A percentile compares a stretch with the other conserved stretches of the same genome.
phyloP scores from a whole-genome alignment of 345 rosid species.

The Salix suchowensis region DNA sequence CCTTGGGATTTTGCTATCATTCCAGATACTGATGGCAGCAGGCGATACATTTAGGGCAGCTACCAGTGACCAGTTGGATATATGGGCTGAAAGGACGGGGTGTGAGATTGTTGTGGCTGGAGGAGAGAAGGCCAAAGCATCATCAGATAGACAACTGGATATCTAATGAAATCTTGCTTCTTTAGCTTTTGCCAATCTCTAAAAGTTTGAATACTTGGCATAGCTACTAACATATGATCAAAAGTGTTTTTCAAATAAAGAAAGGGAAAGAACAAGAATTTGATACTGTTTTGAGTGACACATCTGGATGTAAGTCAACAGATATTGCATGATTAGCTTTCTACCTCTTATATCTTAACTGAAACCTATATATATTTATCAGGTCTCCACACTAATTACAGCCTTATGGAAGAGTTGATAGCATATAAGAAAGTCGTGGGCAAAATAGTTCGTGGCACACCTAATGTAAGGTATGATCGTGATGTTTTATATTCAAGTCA shows the following conservation, averaged over 20 bases:
- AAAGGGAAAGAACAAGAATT: slow-evolving; percentile 80
- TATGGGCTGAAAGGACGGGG: slow-evolving; percentile 93
- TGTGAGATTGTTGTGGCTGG: slow-evolving; percentile 86
- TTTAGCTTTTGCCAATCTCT: not conserved
- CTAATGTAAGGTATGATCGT: slow-evolving; percentile 44
- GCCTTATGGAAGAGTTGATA: slow-evolving; percentile 91
- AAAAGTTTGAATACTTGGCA: slow-evolving; percentile 4
- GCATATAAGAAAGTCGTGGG: slow-evolving; percentile 86
- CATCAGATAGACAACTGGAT: slow-evolving; percentile 54
- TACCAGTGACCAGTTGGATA: slow-evolving; percentile 91
- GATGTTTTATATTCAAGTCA: not conserved
- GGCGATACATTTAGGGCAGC: slow-evolving; percentile 99
- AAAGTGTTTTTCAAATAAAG: slow-evolving; percentile 58
- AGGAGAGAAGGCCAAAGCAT: slow-evolving; percentile 71
- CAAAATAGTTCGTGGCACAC: slow-evolving; percentile 75
- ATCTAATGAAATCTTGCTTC: not conserved
- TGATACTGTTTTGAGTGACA: slow-evolving; percentile 85
- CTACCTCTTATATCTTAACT: slow-evolving; percentile 11
- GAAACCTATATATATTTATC: slow-evolving; percentile 18
- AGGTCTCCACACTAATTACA: slow-evolving; percentile 95
- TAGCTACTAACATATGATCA: slow-evolving; percentile 24
- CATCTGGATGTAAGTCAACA: slow-evolving; percentile 83
- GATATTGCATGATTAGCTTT: slow-evolving; percentile 15
- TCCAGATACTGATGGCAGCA: slow-evolving; percentile 87
- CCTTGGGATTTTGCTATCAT: slow-evolving; percentile 33